Evolutionary conservation across 2,329 filamentous ascomycete species (phyloP), one percentile per base, ranked within the genome.

Genomic region (Fonsecaea erecta): DNA sequence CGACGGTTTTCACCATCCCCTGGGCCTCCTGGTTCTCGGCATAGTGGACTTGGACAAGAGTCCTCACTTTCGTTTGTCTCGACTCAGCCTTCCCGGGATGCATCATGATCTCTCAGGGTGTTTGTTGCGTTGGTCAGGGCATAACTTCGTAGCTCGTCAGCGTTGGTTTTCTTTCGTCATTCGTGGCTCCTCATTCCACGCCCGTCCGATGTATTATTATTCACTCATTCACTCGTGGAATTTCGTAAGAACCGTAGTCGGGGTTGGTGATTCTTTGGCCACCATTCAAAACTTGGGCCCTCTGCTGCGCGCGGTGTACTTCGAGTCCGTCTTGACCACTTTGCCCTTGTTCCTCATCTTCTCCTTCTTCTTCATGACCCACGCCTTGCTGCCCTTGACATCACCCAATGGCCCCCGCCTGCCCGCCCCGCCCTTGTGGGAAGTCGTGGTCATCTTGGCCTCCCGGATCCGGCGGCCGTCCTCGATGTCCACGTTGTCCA

Each of bases 331-430:
- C 83, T 98, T 98, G 72, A 98, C 94, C 30, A 98, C 85, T 82
- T 95, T 97, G 52, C 95, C 95, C 79, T 97, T 97, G 68, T 87
- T 85, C 78, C 96, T 91, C 90, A 97, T 95, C 81, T 97, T 92
- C 70, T 81, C 93, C 82, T 97, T 97, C 77, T 90, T 89, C 57
- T 81, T 79, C 74, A 79, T 52, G 35, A 84, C 83, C 72, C 82
- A 84, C 37, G 80, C 78, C 72, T 83, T 82, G 63, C 80, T 81
- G 2, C 82, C 82, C 68, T 83, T 83, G 3, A 71, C 69, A 59
- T 86, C 78, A 35, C 85, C 79, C 1, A n/a, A n/a, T n/a, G n/a
- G n/a, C n/a, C 18, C 26, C 6, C 5, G 26, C 70, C 80, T 81
- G 43, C 76, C 77, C 64, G 78, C 78, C 68, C 82, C 82, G 66